A percentile compares a stretch with the other conserved stretches of the same genome.
These are phyloP conservation scores for Rutstroemia sp. DNA, from an alignment of 2,329 filamentous ascomycete species.

Conservation along the genomic window DNA sequence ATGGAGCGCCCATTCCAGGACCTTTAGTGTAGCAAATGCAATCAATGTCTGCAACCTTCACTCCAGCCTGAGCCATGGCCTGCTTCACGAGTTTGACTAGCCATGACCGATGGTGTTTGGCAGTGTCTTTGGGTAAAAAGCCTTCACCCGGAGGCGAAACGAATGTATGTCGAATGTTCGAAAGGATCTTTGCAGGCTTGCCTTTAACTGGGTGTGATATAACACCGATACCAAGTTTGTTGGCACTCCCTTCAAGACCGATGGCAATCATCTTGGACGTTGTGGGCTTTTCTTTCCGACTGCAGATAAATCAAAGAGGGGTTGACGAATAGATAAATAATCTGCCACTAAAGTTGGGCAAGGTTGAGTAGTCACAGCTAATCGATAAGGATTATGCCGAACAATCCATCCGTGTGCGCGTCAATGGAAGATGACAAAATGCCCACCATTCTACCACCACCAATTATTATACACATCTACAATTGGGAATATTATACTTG, in stretches of 20 bases:
- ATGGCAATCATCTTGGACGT: slow-evolving; percentile 51
- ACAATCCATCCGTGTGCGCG: not conserved
- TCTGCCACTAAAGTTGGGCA: slow-evolving; percentile 2
- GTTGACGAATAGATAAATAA: not conserved
- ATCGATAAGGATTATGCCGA: slow-evolving; percentile 9
- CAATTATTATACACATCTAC: not conserved
- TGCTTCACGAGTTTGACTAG: slow-evolving; percentile 75
- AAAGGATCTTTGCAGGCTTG: slow-evolving; percentile 60
- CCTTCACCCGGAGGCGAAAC: slow-evolving; percentile 85
- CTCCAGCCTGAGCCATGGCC: slow-evolving; percentile 63
- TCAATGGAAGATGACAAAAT: not conserved
- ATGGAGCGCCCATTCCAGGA: slow-evolving; percentile 91
- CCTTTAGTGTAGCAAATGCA: slow-evolving; percentile 96
- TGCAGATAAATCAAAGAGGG: not conserved
- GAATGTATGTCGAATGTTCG: slow-evolving; percentile 93
- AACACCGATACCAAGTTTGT: slow-evolving; percentile 92
- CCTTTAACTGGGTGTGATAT: slow-evolving; percentile 63
- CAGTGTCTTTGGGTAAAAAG: slow-evolving; percentile 95
- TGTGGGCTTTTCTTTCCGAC: not conserved
- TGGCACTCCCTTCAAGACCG: slow-evolving; percentile 87
- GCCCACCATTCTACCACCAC: not conserved
- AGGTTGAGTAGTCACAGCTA: slow-evolving; percentile 1
- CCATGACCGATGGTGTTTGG: slow-evolving; percentile 80
- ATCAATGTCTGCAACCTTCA: slow-evolving; percentile 61
- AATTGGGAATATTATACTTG: not conserved